phyloP scores from a whole-genome alignment of 352 stramenopile species.

The Phytophthora litchii region DNA sequence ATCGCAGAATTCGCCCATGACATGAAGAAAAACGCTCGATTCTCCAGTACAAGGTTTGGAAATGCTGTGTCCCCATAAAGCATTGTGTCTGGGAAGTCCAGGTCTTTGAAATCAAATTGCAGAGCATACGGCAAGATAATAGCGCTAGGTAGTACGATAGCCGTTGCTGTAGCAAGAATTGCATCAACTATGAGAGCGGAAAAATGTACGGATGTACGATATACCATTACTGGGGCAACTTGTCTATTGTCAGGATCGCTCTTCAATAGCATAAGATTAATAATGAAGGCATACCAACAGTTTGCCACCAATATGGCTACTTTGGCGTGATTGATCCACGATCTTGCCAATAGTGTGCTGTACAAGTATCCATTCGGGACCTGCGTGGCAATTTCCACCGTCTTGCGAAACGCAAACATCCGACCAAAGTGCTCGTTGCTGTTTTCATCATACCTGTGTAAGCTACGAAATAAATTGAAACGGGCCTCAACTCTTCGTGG shows the following conservation, averaged over 20 bases:
- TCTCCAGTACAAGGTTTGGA: constrained; percentile 51
- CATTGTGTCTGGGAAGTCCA: constrained; percentile 37
- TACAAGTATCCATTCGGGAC: constrained; percentile 48
- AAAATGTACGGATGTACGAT: constrained; percentile 3
- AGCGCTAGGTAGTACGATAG: constrained; percentile 17
- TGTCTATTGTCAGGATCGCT: not conserved
- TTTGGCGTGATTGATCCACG: constrained; percentile 59
- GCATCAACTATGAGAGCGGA: constrained; percentile 23
- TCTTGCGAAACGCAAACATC: constrained; percentile 39
- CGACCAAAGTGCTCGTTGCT: constrained; percentile 39
- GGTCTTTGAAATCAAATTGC: constrained; percentile 38
- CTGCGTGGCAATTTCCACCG: constrained; percentile 52
- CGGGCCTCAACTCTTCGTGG: not conserved
- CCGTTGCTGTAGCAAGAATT: not conserved
- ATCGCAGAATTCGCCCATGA: constrained; percentile 31
- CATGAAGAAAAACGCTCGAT: constrained; percentile 45
- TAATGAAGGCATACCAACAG: constrained; percentile 38
- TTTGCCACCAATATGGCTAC: constrained; percentile 50
- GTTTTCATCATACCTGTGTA: not conserved
- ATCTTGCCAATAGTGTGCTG: constrained; percentile 44
- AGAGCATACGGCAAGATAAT: constrained; percentile 23
- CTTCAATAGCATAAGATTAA: constrained; percentile 21
- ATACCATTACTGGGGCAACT: not conserved
- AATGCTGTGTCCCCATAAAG: constrained; percentile 57
- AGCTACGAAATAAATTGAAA: not conserved